phyloP scores from a whole-genome alignment of 225 moss, liverwort and hornwort species.

The Polytrichum formosum region DNA sequence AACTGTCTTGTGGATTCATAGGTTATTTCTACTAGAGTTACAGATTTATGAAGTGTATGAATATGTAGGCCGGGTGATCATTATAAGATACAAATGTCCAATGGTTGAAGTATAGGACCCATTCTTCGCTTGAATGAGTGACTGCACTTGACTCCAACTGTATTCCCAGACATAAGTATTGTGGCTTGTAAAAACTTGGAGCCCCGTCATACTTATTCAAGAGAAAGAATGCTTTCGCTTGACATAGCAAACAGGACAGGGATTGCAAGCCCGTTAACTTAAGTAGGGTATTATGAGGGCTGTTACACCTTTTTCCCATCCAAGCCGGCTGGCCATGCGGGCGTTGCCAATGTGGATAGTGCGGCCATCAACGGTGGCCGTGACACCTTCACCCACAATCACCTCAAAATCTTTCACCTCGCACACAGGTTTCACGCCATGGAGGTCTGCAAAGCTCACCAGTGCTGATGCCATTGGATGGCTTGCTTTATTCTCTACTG shows the following conservation, averaged over 20 bases:
- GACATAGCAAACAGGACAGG: no score
- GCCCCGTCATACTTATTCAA: neutral
- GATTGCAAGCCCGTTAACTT: no score
- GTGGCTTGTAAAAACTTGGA: no score
- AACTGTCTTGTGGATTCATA: no score
- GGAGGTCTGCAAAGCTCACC: conserved; percentile 36
- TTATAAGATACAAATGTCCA: no score
- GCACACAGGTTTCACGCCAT: conserved; percentile 40
- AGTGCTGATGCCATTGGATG: conserved; percentile 56
- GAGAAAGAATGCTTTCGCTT: neutral
- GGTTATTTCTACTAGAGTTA: no score
- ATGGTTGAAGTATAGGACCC: no score
- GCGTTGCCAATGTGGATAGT: conserved; percentile 54
- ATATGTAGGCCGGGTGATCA: no score
- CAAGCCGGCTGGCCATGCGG: conserved; percentile 47
- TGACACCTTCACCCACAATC: conserved; percentile 52
- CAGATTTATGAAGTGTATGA: no score
- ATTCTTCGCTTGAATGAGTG: no score
- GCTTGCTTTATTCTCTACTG: conserved; percentile 50
- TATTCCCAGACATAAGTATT: no score
- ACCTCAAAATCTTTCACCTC: conserved; percentile 51
- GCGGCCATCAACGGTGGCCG: conserved; percentile 38
- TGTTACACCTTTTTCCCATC: conserved; percentile 48
- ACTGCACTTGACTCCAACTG: no score
- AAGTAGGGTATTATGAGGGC: neutral